Conservation (phyloP, 176 grass and related monocot species). For the Oropetium thomaeum region DNA sequence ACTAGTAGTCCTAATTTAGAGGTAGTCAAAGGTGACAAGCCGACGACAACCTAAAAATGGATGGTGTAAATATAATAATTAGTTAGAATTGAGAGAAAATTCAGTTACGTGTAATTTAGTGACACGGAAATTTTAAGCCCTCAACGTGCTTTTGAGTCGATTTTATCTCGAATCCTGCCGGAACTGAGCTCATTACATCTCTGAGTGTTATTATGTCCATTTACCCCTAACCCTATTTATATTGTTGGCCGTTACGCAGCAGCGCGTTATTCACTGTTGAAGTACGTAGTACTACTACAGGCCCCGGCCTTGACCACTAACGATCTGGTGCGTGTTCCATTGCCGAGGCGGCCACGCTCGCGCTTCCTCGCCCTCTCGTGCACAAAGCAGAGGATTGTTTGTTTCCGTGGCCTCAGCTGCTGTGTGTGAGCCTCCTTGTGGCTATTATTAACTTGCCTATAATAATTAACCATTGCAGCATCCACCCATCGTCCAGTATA, state of each 20-base stretch:
- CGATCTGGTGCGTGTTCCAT: not conserved
- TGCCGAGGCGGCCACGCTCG: slow-evolving; percentile 9
- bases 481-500: no score
- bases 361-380: slow-evolving; percentile 2
- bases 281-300: no score
- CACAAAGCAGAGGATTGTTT: not conserved
- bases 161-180: not conserved
- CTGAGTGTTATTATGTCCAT: not conserved
- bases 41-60: no score
- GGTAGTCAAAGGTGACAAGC: no score
- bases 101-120: not conserved
- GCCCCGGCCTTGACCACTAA: not conserved
- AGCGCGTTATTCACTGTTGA: not conserved
- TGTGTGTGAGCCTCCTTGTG: not conserved
- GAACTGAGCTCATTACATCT: not conserved
- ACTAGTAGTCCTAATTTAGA: no score
- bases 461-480: not conserved
- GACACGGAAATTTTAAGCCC: not conserved
- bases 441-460: not conserved
- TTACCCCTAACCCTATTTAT: no score
- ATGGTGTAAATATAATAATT: not conserved
- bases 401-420: not conserved
- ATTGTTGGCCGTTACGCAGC: not conserved
- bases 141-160: not conserved
- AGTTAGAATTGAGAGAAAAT: not conserved